Percentiles rank a stretch among this genome's conserved stretches.
Conservation (phyloP, 2,329 filamentous ascomycete genomes). For the Neonectria sp. region DNA sequence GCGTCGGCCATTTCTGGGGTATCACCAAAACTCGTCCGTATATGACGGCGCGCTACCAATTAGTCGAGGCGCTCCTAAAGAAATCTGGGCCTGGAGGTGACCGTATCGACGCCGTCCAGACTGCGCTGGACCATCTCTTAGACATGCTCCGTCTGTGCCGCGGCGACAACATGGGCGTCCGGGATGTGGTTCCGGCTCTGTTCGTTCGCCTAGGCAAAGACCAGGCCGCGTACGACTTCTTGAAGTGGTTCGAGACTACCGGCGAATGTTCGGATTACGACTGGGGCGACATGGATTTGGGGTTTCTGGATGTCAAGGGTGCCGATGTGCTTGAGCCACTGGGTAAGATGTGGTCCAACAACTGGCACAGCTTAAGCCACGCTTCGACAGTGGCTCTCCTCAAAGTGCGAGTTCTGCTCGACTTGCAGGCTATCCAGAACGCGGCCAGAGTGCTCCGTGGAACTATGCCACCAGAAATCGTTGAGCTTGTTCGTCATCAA, state of each 20-base stretch:
- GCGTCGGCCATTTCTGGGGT: slow-evolving; percentile 60
- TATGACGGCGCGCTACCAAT: slow-evolving; percentile 54
- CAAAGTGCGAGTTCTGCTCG: slow-evolving; percentile 45
- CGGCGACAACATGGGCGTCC: slow-evolving; percentile 62
- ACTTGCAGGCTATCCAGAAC: slow-evolving; percentile 40
- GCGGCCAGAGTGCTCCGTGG: slow-evolving; percentile 20
- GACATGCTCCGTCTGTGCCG: slow-evolving; percentile 62
- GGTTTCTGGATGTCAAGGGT: slow-evolving; percentile 52
- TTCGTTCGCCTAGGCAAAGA: slow-evolving; percentile 63
- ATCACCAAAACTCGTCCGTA: slow-evolving; percentile 59
- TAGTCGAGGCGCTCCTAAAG: slow-evolving; percentile 52
- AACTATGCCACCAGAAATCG: slow-evolving; percentile 38
- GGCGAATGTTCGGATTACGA: too few species aligned
- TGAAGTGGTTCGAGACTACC: too few species aligned
- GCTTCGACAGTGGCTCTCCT: slow-evolving; percentile 32
- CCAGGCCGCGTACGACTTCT: slow-evolving; percentile 65
- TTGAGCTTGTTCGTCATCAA: slow-evolving; percentile 36
- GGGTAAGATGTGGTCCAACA: not conserved
- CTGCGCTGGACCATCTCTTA: slow-evolving; percentile 55
- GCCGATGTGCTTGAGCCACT: slow-evolving; percentile 59
- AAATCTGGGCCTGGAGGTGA: slow-evolving; percentile 49
- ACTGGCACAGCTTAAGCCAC: slow-evolving; percentile 36
- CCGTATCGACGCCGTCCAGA: slow-evolving; percentile 45
- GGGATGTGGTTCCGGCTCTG: slow-evolving; percentile 57
- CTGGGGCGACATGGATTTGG: slow-evolving; percentile 36